phyloP scores from a whole-genome alignment of 495 filamentous ascomycete species.

The Mycothermus thermophilus region DNA sequence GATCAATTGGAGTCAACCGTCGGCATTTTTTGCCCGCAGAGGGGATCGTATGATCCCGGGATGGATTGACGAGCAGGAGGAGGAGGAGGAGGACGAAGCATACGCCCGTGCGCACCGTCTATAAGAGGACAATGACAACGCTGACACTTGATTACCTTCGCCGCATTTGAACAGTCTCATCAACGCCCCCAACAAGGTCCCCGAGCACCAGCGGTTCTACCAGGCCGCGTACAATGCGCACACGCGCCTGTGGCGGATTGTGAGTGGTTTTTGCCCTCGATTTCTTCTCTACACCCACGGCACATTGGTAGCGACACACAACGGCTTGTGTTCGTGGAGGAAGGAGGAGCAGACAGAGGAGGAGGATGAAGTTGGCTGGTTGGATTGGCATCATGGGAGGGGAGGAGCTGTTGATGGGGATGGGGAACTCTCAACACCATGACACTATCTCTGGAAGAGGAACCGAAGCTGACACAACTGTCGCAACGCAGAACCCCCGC shows the following conservation, averaged over 20 bases:
- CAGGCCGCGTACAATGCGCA: constrained; percentile 58
- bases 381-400: not conserved
- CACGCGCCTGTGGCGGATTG: constrained; percentile 75
- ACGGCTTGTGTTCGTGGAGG: not conserved
- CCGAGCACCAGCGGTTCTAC: constrained; percentile 67
- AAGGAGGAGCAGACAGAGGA: not conserved
- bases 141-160: no score
- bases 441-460: not conserved
- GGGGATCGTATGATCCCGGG: constrained; percentile 14
- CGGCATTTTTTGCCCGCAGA: no score
- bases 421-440: not conserved
- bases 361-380: no score
- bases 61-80: no score
- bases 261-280: constrained; percentile 32
- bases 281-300: no score
- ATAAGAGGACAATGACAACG: not conserved
- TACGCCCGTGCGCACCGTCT: no score
- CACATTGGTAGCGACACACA: no score
- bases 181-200: constrained; percentile 78
- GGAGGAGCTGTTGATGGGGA: not conserved
- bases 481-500: constrained; percentile 41
- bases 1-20: no score
- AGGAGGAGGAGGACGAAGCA: no score
- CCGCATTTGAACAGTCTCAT: constrained; percentile 53
- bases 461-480: constrained; percentile 8